phyloP scores from a whole-genome alignment of 345 rosid genomes.

The Atalantia buxifolia region DNA sequence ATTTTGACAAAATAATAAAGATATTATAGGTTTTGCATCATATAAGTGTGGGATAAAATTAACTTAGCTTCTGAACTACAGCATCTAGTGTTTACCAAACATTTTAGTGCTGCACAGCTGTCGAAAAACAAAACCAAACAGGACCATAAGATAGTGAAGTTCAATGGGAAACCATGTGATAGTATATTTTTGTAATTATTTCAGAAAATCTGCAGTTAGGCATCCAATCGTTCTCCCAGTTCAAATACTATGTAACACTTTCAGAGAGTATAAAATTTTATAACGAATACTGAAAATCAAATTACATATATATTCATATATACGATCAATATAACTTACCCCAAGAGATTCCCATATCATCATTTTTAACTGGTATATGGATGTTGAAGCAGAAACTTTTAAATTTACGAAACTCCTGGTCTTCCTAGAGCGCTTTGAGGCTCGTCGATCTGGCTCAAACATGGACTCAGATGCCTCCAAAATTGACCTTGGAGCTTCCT shows the following conservation, averaged over 20 bases:
- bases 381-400: conserved; percentile 84
- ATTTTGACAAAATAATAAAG: no score
- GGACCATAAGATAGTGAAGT: not conserved
- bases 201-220: not conserved
- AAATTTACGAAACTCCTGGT: conserved; percentile 68
- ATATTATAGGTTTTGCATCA: no score
- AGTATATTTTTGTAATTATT: not conserved
- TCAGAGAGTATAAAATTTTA: not conserved
- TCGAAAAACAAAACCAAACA: no score
- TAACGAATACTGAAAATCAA: conserved; percentile 3
- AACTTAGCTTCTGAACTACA: no score
- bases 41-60: no score
- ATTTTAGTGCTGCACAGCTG: no score
- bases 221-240: not conserved
- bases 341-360: conserved; percentile 99
- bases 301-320: not conserved
- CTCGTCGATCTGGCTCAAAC: conserved; percentile 73
- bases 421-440: conserved; percentile 84
- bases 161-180: not conserved
- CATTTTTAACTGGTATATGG: conserved; percentile 92
- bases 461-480: conserved; percentile 69
- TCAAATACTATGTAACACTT: not conserved
- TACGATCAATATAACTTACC: conserved; percentile 42
- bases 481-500: conserved; percentile 91
- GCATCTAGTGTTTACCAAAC: no score